A percentile compares a stretch with the other conserved stretches of the same genome.
Evolutionary conservation across 148 eudicot genomes (phyloP).

Genomic region (Nyssa sinensis): DNA sequence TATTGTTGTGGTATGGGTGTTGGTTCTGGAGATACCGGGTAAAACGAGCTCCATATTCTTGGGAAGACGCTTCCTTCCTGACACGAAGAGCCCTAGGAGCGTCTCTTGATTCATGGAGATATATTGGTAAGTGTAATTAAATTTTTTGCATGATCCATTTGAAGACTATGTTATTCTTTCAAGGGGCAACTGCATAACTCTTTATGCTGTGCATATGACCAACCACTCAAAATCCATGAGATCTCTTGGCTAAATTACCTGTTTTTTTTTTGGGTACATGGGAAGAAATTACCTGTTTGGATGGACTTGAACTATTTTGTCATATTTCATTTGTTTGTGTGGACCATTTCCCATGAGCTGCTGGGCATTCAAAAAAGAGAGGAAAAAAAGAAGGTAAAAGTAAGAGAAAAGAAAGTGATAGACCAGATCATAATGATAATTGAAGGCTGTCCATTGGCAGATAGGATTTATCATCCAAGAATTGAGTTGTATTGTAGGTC

Average conservation of each 20-base stretch:
- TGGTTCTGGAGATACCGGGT: conserved; percentile 88
- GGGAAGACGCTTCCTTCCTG: conserved; percentile 89
- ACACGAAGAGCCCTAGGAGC: conserved; percentile 72
- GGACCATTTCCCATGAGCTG: not conserved
- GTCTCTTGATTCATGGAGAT: conserved; percentile 58
- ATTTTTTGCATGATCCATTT: not conserved
- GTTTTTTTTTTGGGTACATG: too few species aligned
- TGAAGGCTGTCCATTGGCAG: too few species aligned
- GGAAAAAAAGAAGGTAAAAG: not conserved
- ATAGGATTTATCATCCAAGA: not conserved
- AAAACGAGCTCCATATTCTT: conserved; percentile 69
- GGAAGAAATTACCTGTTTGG: too few species aligned
- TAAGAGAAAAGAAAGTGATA: not conserved
- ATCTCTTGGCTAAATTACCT: not conserved
- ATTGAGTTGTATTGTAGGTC: not conserved
- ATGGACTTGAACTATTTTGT: too few species aligned
- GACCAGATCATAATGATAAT: not conserved
- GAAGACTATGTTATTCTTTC: not conserved
- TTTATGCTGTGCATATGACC: not conserved
- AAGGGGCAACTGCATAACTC: not conserved
- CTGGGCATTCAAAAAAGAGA: too few species aligned
- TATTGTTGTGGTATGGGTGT: conserved; percentile 73
- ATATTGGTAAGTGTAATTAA: conserved; percentile 46
- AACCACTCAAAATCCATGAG: not conserved
- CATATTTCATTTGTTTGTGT: not conserved